Conservation (phyloP, 768 basidiomycete species). For the Hygrophorus russula region DNA sequence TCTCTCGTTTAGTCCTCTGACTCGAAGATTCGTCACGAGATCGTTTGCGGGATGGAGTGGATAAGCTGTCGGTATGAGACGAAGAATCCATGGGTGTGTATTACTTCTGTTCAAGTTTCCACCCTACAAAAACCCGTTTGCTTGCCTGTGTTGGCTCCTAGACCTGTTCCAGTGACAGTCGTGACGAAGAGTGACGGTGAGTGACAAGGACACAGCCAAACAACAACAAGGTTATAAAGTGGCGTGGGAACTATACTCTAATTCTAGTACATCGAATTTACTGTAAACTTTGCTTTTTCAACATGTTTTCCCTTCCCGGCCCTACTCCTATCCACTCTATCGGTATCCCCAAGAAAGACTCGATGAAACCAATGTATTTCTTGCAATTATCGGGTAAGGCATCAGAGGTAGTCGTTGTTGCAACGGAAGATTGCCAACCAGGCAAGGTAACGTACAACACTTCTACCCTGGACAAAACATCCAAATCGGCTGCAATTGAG, state of each 20-base stretch:
- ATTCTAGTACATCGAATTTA: not conserved
- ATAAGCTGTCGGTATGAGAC: conserved; percentile 1
- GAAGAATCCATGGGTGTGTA: not conserved
- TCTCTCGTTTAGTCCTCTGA: conserved; percentile 71
- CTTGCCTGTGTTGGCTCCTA: not conserved
- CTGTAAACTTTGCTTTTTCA: conserved; percentile 14
- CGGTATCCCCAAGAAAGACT: conserved; percentile 56
- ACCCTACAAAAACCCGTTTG: not conserved
- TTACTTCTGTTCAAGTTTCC: not conserved
- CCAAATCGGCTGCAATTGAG: conserved; percentile 61
- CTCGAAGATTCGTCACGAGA: conserved; percentile 63
- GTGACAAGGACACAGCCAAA: conserved; percentile 6
- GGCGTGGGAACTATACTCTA: not conserved
- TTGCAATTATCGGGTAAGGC: conserved; percentile 77
- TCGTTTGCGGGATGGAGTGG: conserved; percentile 35
- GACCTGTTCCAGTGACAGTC: conserved; percentile 4
- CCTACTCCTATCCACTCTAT: conserved; percentile 94
- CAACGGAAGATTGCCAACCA: conserved; percentile 84
- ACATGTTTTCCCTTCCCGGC: conserved; percentile 75
- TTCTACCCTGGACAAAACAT: conserved; percentile 62
- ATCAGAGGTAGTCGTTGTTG: conserved; percentile 47
- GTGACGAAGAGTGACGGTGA: conserved; percentile 1
- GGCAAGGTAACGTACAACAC: conserved; percentile 85
- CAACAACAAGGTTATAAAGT: not conserved
- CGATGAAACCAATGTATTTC: conserved; percentile 82